A percentile compares a stretch with the other conserved stretches of the same genome.
These are phyloP conservation scores for Volvox africanus DNA, from an alignment of 139 green algal species.

Conservation along the genomic window DNA sequence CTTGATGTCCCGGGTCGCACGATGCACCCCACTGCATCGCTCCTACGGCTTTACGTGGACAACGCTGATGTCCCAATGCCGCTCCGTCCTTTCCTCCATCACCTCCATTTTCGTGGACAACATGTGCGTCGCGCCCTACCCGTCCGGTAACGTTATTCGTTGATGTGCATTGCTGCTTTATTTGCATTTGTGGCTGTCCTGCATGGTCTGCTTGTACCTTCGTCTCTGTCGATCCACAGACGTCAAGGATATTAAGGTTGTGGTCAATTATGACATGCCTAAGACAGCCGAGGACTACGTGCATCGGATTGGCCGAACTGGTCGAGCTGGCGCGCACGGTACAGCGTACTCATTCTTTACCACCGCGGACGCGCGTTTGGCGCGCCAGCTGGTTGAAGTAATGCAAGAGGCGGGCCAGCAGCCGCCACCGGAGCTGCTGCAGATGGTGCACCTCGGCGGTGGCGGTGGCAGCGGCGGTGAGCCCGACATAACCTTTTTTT, in stretches of 20 bases:
- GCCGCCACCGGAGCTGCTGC: constrained; percentile 50
- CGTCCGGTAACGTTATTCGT: too few relatives aligned
- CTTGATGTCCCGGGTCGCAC: neutral
- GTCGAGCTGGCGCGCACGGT: constrained; percentile 85
- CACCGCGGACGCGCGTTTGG: constrained; percentile 74
- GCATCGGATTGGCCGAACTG: constrained; percentile 93
- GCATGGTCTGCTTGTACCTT: too few relatives aligned
- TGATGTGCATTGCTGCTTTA: too few relatives aligned
- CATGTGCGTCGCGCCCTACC: too few relatives aligned
- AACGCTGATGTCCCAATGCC: too few relatives aligned
- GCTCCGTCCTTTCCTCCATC: too few relatives aligned
- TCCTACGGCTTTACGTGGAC: too few relatives aligned
- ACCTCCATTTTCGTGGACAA: too few relatives aligned
- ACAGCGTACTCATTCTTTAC: constrained; percentile 92
- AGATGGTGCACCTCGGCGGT: constrained; percentile 47
- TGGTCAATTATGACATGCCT: constrained; percentile 94
- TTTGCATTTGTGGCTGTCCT: too few relatives aligned
- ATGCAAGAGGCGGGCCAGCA: constrained; percentile 84
- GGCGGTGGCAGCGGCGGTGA: constrained; percentile 47
- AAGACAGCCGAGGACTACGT: constrained; percentile 93
- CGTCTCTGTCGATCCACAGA: constrained; percentile 68
- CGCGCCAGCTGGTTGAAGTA: constrained; percentile 79
- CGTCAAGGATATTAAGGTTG: constrained; percentile 93
- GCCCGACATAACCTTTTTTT: neutral
- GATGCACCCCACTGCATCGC: too few relatives aligned